Evolutionary conservation across 2,329 filamentous ascomycete genomes (phyloP).

Genomic region (Ophiosphaerella korrae): DNA sequence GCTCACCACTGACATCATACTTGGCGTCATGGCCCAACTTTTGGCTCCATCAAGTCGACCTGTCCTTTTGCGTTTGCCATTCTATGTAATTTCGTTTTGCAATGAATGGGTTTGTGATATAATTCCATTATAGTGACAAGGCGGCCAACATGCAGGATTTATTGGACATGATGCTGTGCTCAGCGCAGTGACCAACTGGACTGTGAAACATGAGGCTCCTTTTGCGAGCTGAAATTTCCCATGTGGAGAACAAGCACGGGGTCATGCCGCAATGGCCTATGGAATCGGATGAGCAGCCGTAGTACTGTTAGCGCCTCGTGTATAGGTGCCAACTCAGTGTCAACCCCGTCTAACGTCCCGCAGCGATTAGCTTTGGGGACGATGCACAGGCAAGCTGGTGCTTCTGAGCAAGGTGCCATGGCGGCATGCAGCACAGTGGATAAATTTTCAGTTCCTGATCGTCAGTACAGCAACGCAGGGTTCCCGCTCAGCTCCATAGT

Average conservation of each 20-base stretch:
- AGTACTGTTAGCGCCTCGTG: background rate
- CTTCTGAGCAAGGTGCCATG: background rate
- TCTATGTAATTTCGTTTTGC: background rate
- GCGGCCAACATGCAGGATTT: background rate
- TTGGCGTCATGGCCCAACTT: conserved; percentile 13
- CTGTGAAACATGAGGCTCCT: too few species aligned
- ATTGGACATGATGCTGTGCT: background rate
- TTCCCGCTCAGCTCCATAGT: conserved; percentile 2
- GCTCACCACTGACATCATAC: conserved; percentile 20
- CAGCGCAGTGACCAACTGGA: too few species aligned
- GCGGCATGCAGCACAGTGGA: too few species aligned
- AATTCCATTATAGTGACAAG: background rate
- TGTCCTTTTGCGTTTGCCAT: background rate
- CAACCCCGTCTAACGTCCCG: conserved; percentile 7
- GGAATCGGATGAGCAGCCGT: background rate
- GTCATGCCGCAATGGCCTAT: too few species aligned
- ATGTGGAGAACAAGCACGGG: too few species aligned
- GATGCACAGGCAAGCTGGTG: background rate
- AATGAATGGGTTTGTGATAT: background rate
- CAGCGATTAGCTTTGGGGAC: background rate
- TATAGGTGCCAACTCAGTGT: background rate
- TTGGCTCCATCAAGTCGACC: conserved; percentile 1
- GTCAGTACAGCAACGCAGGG: conserved; percentile 10
- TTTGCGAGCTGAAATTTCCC: too few species aligned
- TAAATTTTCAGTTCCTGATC: conserved; percentile 6